Evolutionary conservation across 768 basidiomycete genomes (phyloP).

Genomic region (Naganishia kalamii): DNA sequence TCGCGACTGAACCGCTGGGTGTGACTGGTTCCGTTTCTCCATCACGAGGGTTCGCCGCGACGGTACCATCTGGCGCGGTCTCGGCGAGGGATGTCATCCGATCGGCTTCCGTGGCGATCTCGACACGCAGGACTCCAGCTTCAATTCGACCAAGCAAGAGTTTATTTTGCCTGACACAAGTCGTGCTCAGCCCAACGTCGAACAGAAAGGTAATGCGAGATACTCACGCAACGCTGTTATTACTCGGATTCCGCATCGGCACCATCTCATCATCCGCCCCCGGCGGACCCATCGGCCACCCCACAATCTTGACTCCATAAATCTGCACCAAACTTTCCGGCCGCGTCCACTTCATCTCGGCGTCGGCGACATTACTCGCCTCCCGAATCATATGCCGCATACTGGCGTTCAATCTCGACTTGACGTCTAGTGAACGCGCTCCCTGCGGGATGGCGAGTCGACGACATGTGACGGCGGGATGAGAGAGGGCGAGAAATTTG

Average conservation of each 20-base stretch:
- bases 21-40: neutral
- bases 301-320: constrained; percentile 26
- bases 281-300: constrained; percentile 22
- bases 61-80: too few relatives aligned
- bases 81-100: neutral
- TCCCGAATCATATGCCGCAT: constrained; percentile 25
- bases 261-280: constrained; percentile 13
- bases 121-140: constrained; percentile 18
- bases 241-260: constrained; percentile 27
- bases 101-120: constrained; percentile 7
- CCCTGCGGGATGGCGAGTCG: constrained; percentile 24
- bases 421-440: constrained; percentile 24
- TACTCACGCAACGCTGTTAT: constrained; percentile 16
- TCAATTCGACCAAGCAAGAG: constrained; percentile 20
- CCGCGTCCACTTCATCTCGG: constrained; percentile 30
- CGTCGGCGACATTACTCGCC: constrained; percentile 22
- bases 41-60: neutral
- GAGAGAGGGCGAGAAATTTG: constrained; percentile 25
- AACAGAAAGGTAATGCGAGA: neutral
- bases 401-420: constrained; percentile 21
- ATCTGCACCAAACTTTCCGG: constrained; percentile 20
- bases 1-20: neutral
- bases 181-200: neutral
- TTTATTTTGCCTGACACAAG: constrained; percentile 21
- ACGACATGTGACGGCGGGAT: constrained; percentile 20